Evolutionary conservation across 1,284 basidiomycete species (phyloP).

Genomic region (Athelia psychrophila): DNA sequence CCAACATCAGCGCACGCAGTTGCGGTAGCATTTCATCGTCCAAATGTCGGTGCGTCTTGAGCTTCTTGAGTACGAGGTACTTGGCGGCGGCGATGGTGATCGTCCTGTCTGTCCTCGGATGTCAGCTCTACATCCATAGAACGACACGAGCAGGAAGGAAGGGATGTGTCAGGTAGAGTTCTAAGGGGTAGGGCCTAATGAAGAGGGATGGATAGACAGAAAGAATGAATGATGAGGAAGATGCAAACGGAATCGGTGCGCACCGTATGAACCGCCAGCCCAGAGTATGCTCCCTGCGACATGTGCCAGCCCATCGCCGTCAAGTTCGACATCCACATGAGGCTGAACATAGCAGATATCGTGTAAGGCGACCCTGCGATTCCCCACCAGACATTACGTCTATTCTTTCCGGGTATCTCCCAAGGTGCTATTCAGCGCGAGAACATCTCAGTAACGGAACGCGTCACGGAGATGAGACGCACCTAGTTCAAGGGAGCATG

Average conservation of each 20-base stretch:
- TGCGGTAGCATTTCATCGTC: too few relatives aligned
- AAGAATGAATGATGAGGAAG: not conserved
- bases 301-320: slow-evolving; percentile 54
- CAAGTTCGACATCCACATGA: slow-evolving; percentile 45
- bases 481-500: slow-evolving; percentile 43
- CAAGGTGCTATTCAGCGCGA: slow-evolving; percentile 54
- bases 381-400: slow-evolving; percentile 49
- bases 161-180: too few relatives aligned
- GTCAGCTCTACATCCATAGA: not conserved
- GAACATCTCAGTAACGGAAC: slow-evolving; percentile 54
- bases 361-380: slow-evolving; percentile 51
- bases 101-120: slow-evolving; percentile 14
- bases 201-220: too few relatives aligned
- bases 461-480: slow-evolving; percentile 56
- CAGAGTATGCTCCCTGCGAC: slow-evolving; percentile 63
- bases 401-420: slow-evolving; percentile 62
- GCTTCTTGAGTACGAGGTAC: slow-evolving; percentile 53
- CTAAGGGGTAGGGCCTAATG: too few relatives aligned
- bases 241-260: slow-evolving; percentile 18
- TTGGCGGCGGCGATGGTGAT: slow-evolving; percentile 60
- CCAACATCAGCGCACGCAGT: too few relatives aligned
- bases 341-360: slow-evolving; percentile 53
- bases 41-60: slow-evolving; percentile 58
- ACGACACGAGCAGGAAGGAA: too few relatives aligned
- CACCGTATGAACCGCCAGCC: slow-evolving; percentile 62